Base-by-base conservation (phyloP, 78 protist genomes). In the Dictyostelium capitatum region DNA sequence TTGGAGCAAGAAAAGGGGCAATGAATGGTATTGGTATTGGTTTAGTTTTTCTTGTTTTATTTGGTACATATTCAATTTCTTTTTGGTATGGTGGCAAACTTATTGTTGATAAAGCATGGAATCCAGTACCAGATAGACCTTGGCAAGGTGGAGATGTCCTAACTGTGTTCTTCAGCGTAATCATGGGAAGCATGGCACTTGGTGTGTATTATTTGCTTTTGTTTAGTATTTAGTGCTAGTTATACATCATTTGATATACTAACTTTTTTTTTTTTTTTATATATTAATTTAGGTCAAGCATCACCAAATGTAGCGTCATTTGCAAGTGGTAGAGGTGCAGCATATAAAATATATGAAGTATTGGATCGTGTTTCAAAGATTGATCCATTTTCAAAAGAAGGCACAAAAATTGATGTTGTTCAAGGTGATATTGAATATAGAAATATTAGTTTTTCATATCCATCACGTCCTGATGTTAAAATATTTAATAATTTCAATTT, bases 301-400 rank as follows among this genome's bases (percentile, higher is more conserved):
- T 54, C 75, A 47, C 89, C 96, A 43, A 46, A 50, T 43, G 65
- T 93, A 4, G n/a, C 75, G 0, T 30, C 64, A 4, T 79, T 96
- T 79, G 95, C 92, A 9, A 80, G 79, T 79, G 98, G 96, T 59
- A 15, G 87, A 15, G 97, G 94, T 69, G 95, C 97, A 9, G 98
- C 98, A 6, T 41, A 50, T 48, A 80, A 82, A 30, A 83, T 97
- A 41, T 97, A 62, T 74, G 81, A 80, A 28, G 65, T 80, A 3
- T 72, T 96, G 48, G 98, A 94, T 50, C 82, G 96, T 50, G 14
- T 48, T 20, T 84, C 98, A 5, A 65, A 50, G 25, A 95, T 96
- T 64, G 91, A 96, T 56, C 74, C 82, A 80, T 70, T 75, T 75
- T 64, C 83, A 30, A 73, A 43, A 0, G 48, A 50, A 6, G 98